Evolutionary conservation across 2,329 filamentous ascomycete genomes (phyloP).

Genomic region (Exophiala calicioides): DNA sequence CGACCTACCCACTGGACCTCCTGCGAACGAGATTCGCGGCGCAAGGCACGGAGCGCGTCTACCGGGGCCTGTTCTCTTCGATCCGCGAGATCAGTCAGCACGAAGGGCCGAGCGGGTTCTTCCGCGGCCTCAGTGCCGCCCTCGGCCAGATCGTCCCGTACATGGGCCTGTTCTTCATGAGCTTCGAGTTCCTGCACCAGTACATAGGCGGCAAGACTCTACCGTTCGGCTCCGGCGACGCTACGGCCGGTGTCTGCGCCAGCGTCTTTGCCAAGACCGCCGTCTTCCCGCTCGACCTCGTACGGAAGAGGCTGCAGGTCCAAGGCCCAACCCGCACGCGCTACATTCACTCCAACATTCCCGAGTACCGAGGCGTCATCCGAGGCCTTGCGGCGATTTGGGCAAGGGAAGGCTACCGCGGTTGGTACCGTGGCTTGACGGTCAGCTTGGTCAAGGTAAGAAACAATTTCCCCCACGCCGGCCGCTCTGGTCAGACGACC

Average conservation of each 20-base stretch:
- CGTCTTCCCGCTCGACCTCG: conserved; percentile 90
- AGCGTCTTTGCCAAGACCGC: conserved; percentile 82
- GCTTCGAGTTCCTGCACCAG: conserved; percentile 75
- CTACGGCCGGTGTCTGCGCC: conserved; percentile 75
- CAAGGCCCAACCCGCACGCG: conserved; percentile 79
- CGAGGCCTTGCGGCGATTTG: conserved; percentile 69
- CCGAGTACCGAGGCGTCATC: conserved; percentile 70
- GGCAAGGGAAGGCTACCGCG: conserved; percentile 70
- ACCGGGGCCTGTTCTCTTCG: conserved; percentile 68
- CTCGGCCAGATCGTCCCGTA: conserved; percentile 88
- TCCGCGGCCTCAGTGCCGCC: conserved; percentile 79
- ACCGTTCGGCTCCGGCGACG: conserved; percentile 77
- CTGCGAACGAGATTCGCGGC: conserved; percentile 95
- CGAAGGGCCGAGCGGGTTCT: conserved; percentile 80
- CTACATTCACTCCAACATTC: conserved; percentile 87
- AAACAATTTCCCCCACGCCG: too few relatives aligned
- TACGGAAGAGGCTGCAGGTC: conserved; percentile 90
- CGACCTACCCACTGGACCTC: conserved; percentile 90
- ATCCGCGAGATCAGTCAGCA: conserved; percentile 70
- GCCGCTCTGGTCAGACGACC: neutral
- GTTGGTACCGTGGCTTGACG: conserved; percentile 82
- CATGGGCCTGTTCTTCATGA: conserved; percentile 94
- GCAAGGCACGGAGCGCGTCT: conserved; percentile 79
- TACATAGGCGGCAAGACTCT: conserved; percentile 58
- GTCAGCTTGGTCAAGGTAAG: conserved; percentile 80